A percentile compares a stretch with the other conserved stretches of the same genome.
Conservation (phyloP, 2,329 filamentous ascomycete genomes). For the Sporothrix brunneoviolacea region DNA sequence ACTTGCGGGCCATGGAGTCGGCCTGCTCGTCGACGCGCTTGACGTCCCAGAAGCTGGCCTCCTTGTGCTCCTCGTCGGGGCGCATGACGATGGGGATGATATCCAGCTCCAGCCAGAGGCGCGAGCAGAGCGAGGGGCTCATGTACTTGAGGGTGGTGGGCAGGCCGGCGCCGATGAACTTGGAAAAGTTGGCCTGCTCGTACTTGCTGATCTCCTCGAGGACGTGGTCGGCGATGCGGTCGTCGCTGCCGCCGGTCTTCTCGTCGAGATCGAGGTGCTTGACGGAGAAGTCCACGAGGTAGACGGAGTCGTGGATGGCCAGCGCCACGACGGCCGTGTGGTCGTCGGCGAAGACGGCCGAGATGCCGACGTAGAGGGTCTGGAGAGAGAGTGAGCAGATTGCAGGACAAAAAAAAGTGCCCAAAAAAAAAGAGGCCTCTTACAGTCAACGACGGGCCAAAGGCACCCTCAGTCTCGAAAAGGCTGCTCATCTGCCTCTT, state of each 20-base stretch:
- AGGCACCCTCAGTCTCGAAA: slow-evolving; percentile 36
- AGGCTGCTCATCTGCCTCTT: slow-evolving; percentile 40
- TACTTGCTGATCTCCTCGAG: slow-evolving; percentile 52
- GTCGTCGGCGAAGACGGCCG: slow-evolving; percentile 45
- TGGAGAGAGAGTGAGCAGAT: slow-evolving; percentile 20
- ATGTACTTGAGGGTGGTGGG: slow-evolving; percentile 51
- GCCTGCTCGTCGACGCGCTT: slow-evolving; percentile 72
- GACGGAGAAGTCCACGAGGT: slow-evolving; percentile 66
- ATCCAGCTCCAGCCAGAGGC: slow-evolving; percentile 70
- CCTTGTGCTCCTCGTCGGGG: slow-evolving; percentile 38
- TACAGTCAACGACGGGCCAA: slow-evolving; percentile 42
- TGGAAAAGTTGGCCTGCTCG: slow-evolving; percentile 59
- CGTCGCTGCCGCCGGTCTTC: slow-evolving; percentile 31
- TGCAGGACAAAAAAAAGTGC: background rate
- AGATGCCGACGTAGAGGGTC: slow-evolving; percentile 58
- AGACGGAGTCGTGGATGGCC: slow-evolving; percentile 66
- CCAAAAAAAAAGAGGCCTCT: slow-evolving; percentile 10
- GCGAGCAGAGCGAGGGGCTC: slow-evolving; percentile 60
- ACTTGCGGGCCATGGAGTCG: slow-evolving; percentile 74
- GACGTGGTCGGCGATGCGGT: slow-evolving; percentile 53
- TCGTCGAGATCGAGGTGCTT: slow-evolving; percentile 45
- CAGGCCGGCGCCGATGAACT: slow-evolving; percentile 69
- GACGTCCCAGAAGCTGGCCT: slow-evolving; percentile 40
- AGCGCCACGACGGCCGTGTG: slow-evolving; percentile 54
- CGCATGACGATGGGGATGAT: slow-evolving; percentile 64